Percentiles rank a stretch among this genome's conserved stretches.
Conservation (phyloP, 129 eudicot genomes). For the Ambrosia artemisiifolia region DNA sequence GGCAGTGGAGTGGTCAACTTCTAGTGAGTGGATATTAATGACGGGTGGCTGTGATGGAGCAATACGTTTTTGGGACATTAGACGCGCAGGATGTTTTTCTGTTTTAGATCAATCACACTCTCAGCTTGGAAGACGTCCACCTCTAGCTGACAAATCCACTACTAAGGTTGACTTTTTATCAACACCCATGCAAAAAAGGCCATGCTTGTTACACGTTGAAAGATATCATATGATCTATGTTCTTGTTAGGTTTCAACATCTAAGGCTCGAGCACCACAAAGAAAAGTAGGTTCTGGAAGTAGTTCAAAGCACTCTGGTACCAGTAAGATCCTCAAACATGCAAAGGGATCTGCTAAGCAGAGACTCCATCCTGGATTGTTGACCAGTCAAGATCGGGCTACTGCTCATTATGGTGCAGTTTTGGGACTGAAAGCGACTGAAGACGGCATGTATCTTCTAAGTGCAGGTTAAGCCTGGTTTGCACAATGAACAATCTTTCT, state of each 20-base stretch:
- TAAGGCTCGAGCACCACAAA: constrained; percentile 52
- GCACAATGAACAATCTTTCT: constrained; percentile 9
- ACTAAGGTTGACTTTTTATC: constrained; percentile 48
- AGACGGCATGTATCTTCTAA: constrained; percentile 91
- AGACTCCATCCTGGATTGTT: constrained; percentile 93
- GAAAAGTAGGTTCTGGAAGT: constrained; percentile 49
- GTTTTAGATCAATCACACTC: constrained; percentile 87
- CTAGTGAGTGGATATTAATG: constrained; percentile 90
- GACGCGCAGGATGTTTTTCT: constrained; percentile 94
- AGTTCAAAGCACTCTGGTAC: constrained; percentile 49
- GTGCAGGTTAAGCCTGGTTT: constrained; percentile 72
- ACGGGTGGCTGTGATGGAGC: constrained; percentile 99
- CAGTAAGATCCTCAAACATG: constrained; percentile 41
- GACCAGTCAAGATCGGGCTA: constrained; percentile 83
- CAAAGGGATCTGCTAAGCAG: constrained; percentile 63
- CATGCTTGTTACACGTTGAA: constrained; percentile 11
- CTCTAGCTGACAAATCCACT: constrained; percentile 44
- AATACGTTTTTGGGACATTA: constrained; percentile 95
- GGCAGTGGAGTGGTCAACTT: constrained; percentile 94
- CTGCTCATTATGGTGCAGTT: constrained; percentile 95
- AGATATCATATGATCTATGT: background rate
- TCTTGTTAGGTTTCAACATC: constrained; percentile 49
- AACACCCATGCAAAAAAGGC: background rate
- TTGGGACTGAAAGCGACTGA: constrained; percentile 71
- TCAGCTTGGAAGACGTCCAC: constrained; percentile 92